Evolutionary conservation across 352 stramenopile species (phyloP).

Genomic region (Globisporangium rhizosaccharum): DNA sequence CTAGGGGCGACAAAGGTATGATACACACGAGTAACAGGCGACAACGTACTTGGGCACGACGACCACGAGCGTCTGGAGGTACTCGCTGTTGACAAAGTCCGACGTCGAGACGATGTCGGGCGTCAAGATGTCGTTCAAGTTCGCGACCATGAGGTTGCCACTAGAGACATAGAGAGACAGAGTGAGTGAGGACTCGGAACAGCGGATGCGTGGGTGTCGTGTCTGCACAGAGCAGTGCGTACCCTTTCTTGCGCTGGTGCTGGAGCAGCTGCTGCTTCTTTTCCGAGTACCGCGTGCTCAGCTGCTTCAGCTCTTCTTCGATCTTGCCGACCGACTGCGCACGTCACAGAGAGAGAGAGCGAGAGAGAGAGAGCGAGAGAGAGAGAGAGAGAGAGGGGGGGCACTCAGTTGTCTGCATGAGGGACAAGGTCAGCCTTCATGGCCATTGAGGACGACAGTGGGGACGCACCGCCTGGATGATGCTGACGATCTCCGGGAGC

Average conservation of each 20-base stretch:
- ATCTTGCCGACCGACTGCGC: slow-evolving; percentile 88
- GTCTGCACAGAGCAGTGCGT: not conserved
- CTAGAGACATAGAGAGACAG: slow-evolving; percentile 18
- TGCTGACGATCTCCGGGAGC: slow-evolving; percentile 94
- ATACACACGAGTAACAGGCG: too few species aligned
- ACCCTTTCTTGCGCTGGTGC: slow-evolving; percentile 92
- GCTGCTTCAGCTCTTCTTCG: slow-evolving; percentile 96
- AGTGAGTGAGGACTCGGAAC: not conserved
- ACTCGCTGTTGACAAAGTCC: slow-evolving; percentile 95
- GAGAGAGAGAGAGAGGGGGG: not conserved
- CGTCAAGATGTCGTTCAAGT: slow-evolving; percentile 94
- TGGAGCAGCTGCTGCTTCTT: slow-evolving; percentile 90
- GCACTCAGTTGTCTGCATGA: not conserved
- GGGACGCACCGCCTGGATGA: slow-evolving; percentile 86
- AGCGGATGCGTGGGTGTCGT: not conserved
- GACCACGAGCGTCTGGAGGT: slow-evolving; percentile 96
- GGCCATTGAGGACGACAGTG: not conserved
- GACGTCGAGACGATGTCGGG: slow-evolving; percentile 84
- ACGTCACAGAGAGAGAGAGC: slow-evolving; percentile 1
- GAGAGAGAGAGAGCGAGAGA: not conserved
- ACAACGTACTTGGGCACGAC: slow-evolving; percentile 85
- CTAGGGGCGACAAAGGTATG: too few species aligned
- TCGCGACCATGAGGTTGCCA: slow-evolving; percentile 92
- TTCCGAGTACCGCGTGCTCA: slow-evolving; percentile 91
- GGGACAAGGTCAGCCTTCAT: not conserved